Conservation (phyloP, 352 stramenopile genomes). For the Pythium rhizo-oryzae region DNA sequence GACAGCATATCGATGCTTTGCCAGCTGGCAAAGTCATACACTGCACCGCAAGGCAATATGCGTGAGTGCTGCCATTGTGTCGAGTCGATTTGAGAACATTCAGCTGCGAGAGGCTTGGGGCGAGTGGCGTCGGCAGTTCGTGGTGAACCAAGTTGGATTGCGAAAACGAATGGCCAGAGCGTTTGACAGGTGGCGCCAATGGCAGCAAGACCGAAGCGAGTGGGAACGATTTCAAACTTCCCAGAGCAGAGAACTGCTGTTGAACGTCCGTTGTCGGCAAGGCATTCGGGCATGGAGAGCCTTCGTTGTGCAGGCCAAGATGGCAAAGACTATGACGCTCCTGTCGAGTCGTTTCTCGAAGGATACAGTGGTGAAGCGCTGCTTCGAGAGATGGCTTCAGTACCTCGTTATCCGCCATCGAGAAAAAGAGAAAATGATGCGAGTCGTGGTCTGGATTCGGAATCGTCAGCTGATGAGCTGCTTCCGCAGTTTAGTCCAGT, state of each 20-base stretch:
- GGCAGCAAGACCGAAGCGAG: not conserved
- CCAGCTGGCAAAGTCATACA: conserved; percentile 18
- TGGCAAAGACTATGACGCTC: conserved; percentile 20
- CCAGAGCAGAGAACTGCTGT: conserved; percentile 4
- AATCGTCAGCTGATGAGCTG: conserved; percentile 16
- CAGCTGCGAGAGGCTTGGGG: conserved; percentile 6
- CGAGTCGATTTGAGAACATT: not conserved
- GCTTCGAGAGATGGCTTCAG: conserved; percentile 25
- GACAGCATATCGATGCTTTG: conserved; percentile 43
- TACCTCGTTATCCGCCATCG: conserved; percentile 15
- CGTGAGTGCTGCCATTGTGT: conserved; percentile 10
- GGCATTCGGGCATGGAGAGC: conserved; percentile 17
- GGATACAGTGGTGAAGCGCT: conserved; percentile 22
- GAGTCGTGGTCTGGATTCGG: conserved; percentile 15
- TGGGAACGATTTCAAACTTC: conserved; percentile 14
- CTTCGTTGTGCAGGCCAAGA: conserved; percentile 18
- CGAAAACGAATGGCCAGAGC: conserved; percentile 12
- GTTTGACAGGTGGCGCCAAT: conserved; percentile 6
- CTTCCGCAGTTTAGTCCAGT: conserved; percentile 1
- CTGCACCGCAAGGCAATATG: conserved; percentile 12
- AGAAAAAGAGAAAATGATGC: conserved; percentile 25
- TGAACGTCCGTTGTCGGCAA: conserved; percentile 13
- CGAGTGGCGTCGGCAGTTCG: conserved; percentile 23
- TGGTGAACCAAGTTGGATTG: conserved; percentile 13
- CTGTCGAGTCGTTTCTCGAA: conserved; percentile 22